Evolutionary conservation across 352 stramenopile species (phyloP), one percentile per base, ranked within the genome.

Genomic region (Globisporangium heterothallicum): DNA sequence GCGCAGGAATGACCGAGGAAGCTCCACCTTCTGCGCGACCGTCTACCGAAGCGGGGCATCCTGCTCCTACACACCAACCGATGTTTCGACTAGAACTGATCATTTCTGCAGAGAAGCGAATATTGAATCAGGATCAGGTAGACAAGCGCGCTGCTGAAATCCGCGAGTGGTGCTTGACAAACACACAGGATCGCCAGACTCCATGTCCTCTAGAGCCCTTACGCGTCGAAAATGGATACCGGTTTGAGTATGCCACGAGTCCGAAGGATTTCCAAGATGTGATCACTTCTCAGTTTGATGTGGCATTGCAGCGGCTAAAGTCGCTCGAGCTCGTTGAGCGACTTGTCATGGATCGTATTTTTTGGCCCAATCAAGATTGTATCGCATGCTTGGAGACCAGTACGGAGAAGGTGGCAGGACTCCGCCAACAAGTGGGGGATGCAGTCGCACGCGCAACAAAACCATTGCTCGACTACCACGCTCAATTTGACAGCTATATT

Each of bases 281-380:
- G 4, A 56, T 96, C 0, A 59, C 78, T 12, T 63, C 68, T 9
- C 75, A 91, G 42, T 96, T 98, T 47, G 86, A 97, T 42, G 66
- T 78, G 2, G 80, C 70, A 2, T 56, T 98, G 10, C 69, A 87
- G 41, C 72, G 73, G 3, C 47, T 97, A 14, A 80, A 93, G 57
- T 81, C 88, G 12, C 74, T 98, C 6, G 77, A 94, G 30, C 68
- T 94, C 4, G 85, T 98, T 5, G 94, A 98, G 54, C 68, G 88
- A 13, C 61, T 95, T 1, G 92, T 98, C 22, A 98, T 98, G 93
- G 85, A 97, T 53, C 82, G 84, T 6, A 88, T 98, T 2, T 98
- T 98, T 49, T 98, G 94, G 94, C 84, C 85, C 2, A 91, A 95
- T 30, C 87, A 97, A 59, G 89, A 96, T 24, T 84, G 88, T 38